Conservation (phyloP, 495 filamentous ascomycete species). For the Chaetomidium leptoderma region DNA sequence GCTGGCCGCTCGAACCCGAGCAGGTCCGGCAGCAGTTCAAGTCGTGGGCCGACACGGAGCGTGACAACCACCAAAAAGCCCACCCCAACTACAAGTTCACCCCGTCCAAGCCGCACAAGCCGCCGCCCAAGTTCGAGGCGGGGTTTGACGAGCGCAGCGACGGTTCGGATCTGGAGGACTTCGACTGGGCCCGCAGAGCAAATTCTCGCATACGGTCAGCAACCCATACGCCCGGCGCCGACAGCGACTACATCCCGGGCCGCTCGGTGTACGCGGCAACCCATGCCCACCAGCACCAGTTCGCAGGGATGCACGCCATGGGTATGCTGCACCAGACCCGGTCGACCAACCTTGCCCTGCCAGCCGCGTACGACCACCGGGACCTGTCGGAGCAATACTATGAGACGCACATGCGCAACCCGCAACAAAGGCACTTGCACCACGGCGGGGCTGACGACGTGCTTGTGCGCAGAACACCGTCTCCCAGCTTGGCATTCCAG, state of each 20-base stretch:
- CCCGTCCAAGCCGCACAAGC: constrained; percentile 65
- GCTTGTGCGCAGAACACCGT: constrained; percentile 45
- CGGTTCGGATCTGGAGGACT: constrained; percentile 36
- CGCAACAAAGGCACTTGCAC: constrained; percentile 34
- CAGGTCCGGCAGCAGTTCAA: constrained; percentile 75
- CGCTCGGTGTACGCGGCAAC: constrained; percentile 29
- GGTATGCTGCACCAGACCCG: constrained; percentile 37
- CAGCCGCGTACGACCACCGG: constrained; percentile 50
- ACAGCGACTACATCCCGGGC: constrained; percentile 36
- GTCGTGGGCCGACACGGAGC: constrained; percentile 72
- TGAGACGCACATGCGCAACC: constrained; percentile 50
- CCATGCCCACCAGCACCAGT: constrained; percentile 20
- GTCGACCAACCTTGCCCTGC: constrained; percentile 54
- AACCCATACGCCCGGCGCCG: constrained; percentile 28
- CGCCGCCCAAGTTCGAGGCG: constrained; percentile 38
- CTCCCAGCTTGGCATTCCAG: constrained; percentile 36
- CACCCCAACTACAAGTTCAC: constrained; percentile 96
- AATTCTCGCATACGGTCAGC: constrained; percentile 32
- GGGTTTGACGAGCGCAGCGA: constrained; percentile 35
- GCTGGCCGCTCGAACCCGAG: constrained; percentile 78
- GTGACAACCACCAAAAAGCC: constrained; percentile 77
- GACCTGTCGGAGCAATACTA: constrained; percentile 58
- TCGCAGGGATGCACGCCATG: constrained; percentile 30
- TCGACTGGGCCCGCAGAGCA: constrained; percentile 27
- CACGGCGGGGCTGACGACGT: constrained; percentile 49